phyloP scores from a whole-genome alignment of 169 alveolate species.

The Eimeria praecox region DNA sequence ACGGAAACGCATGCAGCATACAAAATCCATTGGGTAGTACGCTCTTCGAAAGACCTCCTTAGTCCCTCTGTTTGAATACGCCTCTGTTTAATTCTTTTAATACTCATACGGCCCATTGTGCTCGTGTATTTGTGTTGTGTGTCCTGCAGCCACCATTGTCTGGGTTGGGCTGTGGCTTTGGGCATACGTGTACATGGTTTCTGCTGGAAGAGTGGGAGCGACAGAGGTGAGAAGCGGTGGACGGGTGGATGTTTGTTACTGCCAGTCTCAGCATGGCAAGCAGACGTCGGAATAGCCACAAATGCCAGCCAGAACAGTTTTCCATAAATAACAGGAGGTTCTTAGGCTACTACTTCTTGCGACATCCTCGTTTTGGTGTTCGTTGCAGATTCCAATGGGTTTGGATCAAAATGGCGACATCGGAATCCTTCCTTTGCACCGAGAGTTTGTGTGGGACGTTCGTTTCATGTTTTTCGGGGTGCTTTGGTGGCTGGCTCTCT shows the following conservation, averaged over 20 bases:
- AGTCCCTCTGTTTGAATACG: not conserved
- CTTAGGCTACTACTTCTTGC: not conserved
- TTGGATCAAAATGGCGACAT: slow-evolving; percentile 80
- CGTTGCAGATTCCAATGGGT: slow-evolving; percentile 69
- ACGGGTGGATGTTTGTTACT: not conserved
- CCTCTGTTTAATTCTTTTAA: not conserved
- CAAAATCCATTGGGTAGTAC: not conserved
- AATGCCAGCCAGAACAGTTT: not conserved
- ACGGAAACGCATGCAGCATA: not conserved
- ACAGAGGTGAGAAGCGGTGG: slow-evolving; percentile 23
- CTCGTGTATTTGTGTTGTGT: not conserved
- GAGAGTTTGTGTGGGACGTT: slow-evolving; percentile 79
- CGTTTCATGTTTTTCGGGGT: slow-evolving; percentile 71
- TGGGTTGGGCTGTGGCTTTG: slow-evolving; percentile 76
- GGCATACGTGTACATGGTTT: slow-evolving; percentile 68
- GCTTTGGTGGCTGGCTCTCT: slow-evolving; percentile 74
- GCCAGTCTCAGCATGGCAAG: not conserved
- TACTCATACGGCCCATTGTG: not conserved
- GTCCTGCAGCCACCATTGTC: slow-evolving; percentile 42
- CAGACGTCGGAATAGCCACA: not conserved
- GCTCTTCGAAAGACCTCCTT: not conserved
- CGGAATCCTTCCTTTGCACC: slow-evolving; percentile 65
- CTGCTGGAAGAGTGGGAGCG: slow-evolving; percentile 66
- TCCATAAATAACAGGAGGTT: too few species aligned
- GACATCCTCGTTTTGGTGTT: not conserved